Evolutionary conservation across 352 stramenopile genomes (phyloP), one percentile per base, ranked within the genome.

Genomic region (Pythium dissimile): DNA sequence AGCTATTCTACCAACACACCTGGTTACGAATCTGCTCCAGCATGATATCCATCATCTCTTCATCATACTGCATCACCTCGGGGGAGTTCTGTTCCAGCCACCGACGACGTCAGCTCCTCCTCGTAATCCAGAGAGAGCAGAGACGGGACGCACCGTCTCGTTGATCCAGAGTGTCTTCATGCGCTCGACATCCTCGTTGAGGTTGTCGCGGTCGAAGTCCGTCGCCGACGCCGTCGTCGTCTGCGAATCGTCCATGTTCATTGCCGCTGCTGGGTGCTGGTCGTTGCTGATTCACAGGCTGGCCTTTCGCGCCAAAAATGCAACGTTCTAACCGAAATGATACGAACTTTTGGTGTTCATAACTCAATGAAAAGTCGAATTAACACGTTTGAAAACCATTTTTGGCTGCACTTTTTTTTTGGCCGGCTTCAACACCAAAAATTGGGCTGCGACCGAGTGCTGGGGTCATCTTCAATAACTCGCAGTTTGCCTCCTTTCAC

Each of bases 21-120:
- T 88, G 84, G 59, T 94, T 94, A 26, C 74, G 69, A 54, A 92
- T 79, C 67, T 94, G 84, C 38, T 92, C 82, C 7, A 92, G 64
- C 80, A 94, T 92, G 54, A 90, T 84, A 5, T 69, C 63, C 39
- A 94, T 76, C 61, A 92, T 88, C 23, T 92, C 82, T 1, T 88
- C 77, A 52, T 88, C 67, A 52, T 87, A 94, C 27, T 65, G 73
- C 41, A 94, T 58, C 13, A 94, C 68, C 46, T 92, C 84, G 0
- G 84, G 84, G 8, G 84, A 78, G 53, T 92, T 92, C 84, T 94
- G 62, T 31, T n/a, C n/a, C n/a, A n/a, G n/a, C n/a, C n/a, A n/a
- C n/a, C n/a, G n/a, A n/a, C n/a, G n/a, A n/a, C n/a, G n/a, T 24
- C 20, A 7, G 15, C 30, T 9, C 39, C 7, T n/a, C n/a, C n/a